These are phyloP conservation scores for Magnolia kwangsiensis DNA, from an alignment of 164 flowering plant species.

Conservation along the genomic window DNA sequence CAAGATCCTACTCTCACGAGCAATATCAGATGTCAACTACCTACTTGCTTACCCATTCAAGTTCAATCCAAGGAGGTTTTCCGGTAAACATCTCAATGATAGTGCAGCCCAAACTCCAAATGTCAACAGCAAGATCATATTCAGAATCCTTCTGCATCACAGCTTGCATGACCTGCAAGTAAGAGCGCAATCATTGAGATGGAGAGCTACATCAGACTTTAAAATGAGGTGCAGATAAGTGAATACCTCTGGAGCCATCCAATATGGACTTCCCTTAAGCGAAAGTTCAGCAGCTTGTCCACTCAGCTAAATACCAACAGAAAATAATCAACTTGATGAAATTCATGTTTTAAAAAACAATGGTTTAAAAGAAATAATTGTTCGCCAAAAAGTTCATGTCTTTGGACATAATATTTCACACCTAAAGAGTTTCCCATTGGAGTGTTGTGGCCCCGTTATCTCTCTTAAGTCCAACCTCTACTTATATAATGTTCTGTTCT, in stretches of 20 bases:
- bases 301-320: slow-evolving; percentile 46
- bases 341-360: not conserved
- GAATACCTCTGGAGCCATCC: slow-evolving; percentile 99
- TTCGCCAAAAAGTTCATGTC: not conserved
- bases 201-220: not conserved
- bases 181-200: not conserved
- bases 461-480: no score
- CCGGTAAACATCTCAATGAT: slow-evolving; percentile 89
- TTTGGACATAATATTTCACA: not conserved
- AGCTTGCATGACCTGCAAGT: slow-evolving; percentile 40
- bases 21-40: not conserved
- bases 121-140: slow-evolving; percentile 74
- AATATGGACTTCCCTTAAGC: slow-evolving; percentile 91
- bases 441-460: not conserved
- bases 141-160: slow-evolving; percentile 61
- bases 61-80: slow-evolving; percentile 92
- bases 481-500: no score
- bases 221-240: not conserved
- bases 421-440: not conserved
- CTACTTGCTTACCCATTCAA: slow-evolving; percentile 66
- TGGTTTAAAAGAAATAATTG: not conserved
- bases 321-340: not conserved
- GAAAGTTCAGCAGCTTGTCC: slow-evolving; percentile 74
- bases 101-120: slow-evolving; percentile 98
- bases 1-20: not conserved